Evolutionary conservation across 352 stramenopile species (phyloP).

Genomic region (Phytopythium boreale): DNA sequence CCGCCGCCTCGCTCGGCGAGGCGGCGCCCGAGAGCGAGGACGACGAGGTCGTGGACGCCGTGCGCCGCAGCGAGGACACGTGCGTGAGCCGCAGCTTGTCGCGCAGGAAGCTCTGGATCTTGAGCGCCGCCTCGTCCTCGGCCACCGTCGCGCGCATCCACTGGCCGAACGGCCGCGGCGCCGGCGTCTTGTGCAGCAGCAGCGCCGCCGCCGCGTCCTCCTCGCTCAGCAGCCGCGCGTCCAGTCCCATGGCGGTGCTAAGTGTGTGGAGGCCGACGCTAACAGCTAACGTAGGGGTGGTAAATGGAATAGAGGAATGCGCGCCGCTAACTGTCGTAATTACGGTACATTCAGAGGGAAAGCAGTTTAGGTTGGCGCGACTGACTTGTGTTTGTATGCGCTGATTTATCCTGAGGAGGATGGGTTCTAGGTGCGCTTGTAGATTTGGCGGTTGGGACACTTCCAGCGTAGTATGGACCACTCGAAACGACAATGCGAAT

Average conservation of each 20-base stretch:
- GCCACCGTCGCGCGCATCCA: slow-evolving; percentile 25
- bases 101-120: slow-evolving; percentile 35
- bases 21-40: slow-evolving; percentile 20
- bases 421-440: not conserved
- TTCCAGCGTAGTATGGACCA: not conserved
- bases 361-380: no score
- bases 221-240: slow-evolving; percentile 16
- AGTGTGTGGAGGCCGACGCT: not conserved
- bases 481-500: no score
- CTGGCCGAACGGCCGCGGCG: slow-evolving; percentile 28
- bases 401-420: not conserved
- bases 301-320: no score
- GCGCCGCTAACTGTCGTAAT: no score
- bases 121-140: slow-evolving; percentile 29
- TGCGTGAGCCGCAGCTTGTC: slow-evolving; percentile 21
- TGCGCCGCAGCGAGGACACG: slow-evolving; percentile 20
- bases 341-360: no score
- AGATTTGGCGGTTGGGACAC: not conserved
- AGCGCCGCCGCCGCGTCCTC: slow-evolving; percentile 13
- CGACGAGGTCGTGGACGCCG: slow-evolving; percentile 23
- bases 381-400: not conserved
- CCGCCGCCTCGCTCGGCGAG: not conserved
- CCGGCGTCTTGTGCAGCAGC: slow-evolving; percentile 19
- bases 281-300: no score
- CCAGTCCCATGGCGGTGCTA: slow-evolving; percentile 18